Evolutionary conservation across 192 early-diverging fungal species (phyloP).

Genomic region (Coemansia biformis): DNA sequence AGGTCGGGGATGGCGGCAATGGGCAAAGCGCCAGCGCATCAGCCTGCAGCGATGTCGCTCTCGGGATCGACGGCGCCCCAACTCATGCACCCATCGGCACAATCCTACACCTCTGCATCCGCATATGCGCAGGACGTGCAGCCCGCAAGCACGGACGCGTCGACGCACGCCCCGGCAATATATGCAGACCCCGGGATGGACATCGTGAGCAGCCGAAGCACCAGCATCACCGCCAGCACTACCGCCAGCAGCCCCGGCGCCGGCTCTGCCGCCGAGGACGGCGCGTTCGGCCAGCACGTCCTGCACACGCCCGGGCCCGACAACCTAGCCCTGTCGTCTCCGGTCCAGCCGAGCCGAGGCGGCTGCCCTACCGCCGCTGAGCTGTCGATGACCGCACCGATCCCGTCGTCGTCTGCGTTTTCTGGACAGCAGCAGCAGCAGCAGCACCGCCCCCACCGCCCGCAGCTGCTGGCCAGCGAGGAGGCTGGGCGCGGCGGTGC

Average conservation of each 20-base stretch:
- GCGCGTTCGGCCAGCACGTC: constrained; percentile 1
- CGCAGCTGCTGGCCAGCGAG: no score
- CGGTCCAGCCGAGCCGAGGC: no score
- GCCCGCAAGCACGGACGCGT: constrained; percentile 18
- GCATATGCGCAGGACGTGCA: constrained; percentile 30
- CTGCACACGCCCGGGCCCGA: no score
- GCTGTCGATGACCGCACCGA: neutral
- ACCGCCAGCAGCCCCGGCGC: no score
- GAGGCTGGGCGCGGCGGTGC: no score
- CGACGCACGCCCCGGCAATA: constrained; percentile 36
- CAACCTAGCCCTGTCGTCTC: no score
- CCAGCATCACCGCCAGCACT: constrained; percentile 5
- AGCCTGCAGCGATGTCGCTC: constrained; percentile 8
- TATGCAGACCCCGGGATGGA: constrained; percentile 45
- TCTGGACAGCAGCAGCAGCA: no score
- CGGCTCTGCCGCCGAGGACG: constrained; percentile 1
- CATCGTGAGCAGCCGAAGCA: constrained; percentile 22
- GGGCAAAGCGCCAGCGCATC: neutral
- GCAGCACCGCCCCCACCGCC: no score
- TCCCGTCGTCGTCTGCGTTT: no score
- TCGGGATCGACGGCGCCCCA: constrained; percentile 47
- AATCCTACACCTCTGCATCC: constrained; percentile 29
- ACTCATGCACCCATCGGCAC: constrained; percentile 42
- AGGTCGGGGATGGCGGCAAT: neutral
- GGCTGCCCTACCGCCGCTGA: no score